Percentiles rank a stretch among this genome's conserved stretches.
Conservation (phyloP, 176 grass and related monocot genomes). For the Dendrocalamus sinicus region DNA sequence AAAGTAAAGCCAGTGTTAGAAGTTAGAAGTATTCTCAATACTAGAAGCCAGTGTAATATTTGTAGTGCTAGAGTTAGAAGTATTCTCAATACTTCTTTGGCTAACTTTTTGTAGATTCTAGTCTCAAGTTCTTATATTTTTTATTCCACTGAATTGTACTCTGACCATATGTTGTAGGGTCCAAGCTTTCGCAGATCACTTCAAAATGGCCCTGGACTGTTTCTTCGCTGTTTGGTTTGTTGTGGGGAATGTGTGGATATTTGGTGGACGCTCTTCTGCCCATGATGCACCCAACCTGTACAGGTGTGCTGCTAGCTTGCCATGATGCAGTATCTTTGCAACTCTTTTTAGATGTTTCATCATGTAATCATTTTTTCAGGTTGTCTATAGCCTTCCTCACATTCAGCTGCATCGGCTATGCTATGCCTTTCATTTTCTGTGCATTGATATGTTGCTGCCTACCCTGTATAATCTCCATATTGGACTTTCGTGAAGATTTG, state of each 20-base stretch:
- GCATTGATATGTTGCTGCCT: conserved; percentile 94
- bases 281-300: conserved; percentile 83
- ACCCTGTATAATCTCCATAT: conserved; percentile 84
- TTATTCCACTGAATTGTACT: neutral
- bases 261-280: conserved; percentile 82
- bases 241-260: conserved; percentile 97
- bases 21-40: conserved; percentile 25
- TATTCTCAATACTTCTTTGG: conserved; percentile 13
- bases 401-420: conserved; percentile 97
- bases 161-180: conserved; percentile 54
- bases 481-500: conserved; percentile 76
- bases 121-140: conserved; percentile 20
- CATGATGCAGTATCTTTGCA: conserved; percentile 23
- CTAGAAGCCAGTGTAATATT: too few relatives aligned
- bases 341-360: conserved; percentile 43
- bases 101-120: neutral
- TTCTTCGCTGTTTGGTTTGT: conserved; percentile 99
- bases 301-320: conserved; percentile 58
- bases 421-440: conserved; percentile 95
- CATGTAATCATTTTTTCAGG: conserved; percentile 61
- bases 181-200: conserved; percentile 76
- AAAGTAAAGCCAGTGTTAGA: neutral
- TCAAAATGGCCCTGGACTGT: conserved; percentile 94
- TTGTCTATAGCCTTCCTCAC: conserved; percentile 97
- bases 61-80: conserved; percentile 4